Percentiles rank a stretch among this genome's conserved stretches.
phyloP scores from a whole-genome alignment of 352 stramenopile genomes.

The Globisporangium spiculum region DNA sequence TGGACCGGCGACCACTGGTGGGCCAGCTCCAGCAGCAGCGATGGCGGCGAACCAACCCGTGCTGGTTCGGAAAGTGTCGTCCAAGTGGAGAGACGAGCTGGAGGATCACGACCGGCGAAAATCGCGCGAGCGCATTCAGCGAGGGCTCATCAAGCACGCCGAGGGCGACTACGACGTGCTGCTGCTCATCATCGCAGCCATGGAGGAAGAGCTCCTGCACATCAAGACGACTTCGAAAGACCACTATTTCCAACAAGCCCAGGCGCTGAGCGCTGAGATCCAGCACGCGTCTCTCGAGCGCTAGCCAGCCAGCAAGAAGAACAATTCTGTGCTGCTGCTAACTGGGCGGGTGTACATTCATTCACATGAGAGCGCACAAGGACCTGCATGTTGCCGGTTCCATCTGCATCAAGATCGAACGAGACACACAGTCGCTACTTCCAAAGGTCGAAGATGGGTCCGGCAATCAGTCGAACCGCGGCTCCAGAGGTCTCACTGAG shows the following conservation, averaged over 20 bases:
- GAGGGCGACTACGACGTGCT: slow-evolving; percentile 67
- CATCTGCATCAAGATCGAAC: neutral
- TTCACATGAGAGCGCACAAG: neutral
- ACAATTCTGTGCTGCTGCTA: neutral
- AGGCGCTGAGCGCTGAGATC: slow-evolving; percentile 53
- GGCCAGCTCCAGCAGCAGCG: neutral
- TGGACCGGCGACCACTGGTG: slow-evolving; percentile 1
- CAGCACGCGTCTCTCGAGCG: slow-evolving; percentile 41
- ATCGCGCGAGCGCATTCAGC: slow-evolving; percentile 64
- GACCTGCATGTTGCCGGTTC: too few species aligned
- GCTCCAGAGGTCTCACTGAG: neutral
- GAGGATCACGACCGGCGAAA: slow-evolving; percentile 49
- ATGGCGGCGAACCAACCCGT: slow-evolving; percentile 28
- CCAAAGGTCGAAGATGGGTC: neutral
- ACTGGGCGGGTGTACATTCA: neutral
- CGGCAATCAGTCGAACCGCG: neutral
- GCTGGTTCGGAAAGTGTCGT: slow-evolving; percentile 38
- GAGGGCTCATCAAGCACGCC: slow-evolving; percentile 48
- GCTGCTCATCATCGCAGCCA: slow-evolving; percentile 51
- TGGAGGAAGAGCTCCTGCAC: slow-evolving; percentile 82
- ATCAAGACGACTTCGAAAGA: slow-evolving; percentile 64
- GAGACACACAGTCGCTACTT: neutral
- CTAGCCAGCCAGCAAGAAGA: slow-evolving; percentile 10
- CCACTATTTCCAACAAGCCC: slow-evolving; percentile 61
- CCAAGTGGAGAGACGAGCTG: slow-evolving; percentile 64